Conservation (phyloP, 2,329 filamentous ascomycete species). For the Nemania serpens region DNA sequence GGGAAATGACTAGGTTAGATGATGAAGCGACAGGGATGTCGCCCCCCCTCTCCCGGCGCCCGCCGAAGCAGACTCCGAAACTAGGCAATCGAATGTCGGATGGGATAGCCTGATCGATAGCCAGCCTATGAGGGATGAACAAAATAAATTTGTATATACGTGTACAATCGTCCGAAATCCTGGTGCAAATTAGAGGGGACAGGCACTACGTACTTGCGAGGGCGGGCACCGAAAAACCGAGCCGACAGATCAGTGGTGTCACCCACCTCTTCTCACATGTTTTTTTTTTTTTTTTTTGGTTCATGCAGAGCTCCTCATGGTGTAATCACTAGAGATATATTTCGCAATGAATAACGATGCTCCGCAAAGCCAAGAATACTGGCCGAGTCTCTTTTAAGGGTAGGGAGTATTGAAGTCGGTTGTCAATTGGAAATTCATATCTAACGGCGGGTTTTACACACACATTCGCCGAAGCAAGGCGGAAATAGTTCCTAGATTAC, state of each 20-base stretch:
- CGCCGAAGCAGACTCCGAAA: background rate
- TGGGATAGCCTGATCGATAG: conserved; percentile 8
- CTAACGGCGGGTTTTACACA: too few species aligned
- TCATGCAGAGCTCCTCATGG: background rate
- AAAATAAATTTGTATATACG: conserved; percentile 24
- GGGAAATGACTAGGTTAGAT: conserved; percentile 20
- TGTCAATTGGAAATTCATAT: too few species aligned
- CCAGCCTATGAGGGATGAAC: conserved; percentile 10
- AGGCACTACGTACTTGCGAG: conserved; percentile 1
- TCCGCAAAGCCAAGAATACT: background rate
- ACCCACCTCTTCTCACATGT: background rate
- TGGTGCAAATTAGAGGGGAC: background rate
- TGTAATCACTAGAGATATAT: conserved; percentile 4
- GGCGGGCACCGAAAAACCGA: background rate
- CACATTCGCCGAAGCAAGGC: too few species aligned
- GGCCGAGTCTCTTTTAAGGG: background rate
- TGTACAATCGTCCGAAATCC: conserved; percentile 13
- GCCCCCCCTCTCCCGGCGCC: background rate
- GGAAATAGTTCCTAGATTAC: too few species aligned
- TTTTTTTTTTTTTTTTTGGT: too few species aligned
- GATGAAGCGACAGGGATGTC: background rate
- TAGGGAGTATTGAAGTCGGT: too few species aligned
- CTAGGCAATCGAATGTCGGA: background rate
- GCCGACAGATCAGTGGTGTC: background rate
- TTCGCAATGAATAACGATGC: conserved; percentile 4